phyloP scores from a whole-genome alignment of 2,329 filamentous ascomycete genomes.

The Monosporascus sp. region DNA sequence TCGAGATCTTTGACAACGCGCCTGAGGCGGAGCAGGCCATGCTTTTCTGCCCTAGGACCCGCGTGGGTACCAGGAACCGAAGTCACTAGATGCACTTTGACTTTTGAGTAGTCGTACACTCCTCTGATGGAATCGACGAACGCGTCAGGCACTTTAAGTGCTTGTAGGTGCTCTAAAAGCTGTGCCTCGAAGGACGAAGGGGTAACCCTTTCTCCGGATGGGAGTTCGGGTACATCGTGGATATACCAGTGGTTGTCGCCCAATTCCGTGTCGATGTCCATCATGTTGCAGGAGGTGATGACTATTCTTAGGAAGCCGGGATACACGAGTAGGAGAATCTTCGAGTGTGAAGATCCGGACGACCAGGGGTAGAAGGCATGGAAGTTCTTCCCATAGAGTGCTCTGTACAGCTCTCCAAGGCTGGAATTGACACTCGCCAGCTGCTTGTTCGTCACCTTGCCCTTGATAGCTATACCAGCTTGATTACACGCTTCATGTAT shows the following conservation, averaged over 20 bases:
- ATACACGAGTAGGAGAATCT: conserved; percentile 18
- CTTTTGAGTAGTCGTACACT: conserved; percentile 15
- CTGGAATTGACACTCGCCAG: conserved; percentile 8
- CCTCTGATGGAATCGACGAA: conserved; percentile 16
- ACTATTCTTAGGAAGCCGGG: conserved; percentile 15
- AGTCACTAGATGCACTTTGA: conserved; percentile 17
- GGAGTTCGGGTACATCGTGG: conserved; percentile 16
- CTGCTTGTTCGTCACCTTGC: conserved; percentile 8
- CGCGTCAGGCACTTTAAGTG: conserved; percentile 10
- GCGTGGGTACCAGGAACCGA: conserved; percentile 14
- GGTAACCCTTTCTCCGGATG: neutral
- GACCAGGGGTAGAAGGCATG: conserved; percentile 18
- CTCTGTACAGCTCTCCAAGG: conserved; percentile 8
- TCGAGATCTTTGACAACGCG: conserved; percentile 8
- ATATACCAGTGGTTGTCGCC: conserved; percentile 23
- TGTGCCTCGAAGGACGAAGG: conserved; percentile 11
- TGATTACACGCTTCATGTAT: conserved; percentile 2
- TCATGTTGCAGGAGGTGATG: conserved; percentile 23
- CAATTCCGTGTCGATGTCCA: conserved; percentile 17
- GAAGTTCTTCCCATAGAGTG: conserved; percentile 15
- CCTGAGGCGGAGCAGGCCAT: conserved; percentile 17
- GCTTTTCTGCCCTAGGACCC: conserved; percentile 13
- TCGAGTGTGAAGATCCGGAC: conserved; percentile 15
- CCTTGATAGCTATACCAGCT: conserved; percentile 8
- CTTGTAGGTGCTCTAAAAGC: conserved; percentile 13